Evolutionary conservation across 345 rosid genomes (phyloP).

Genomic region (Lepidium aucheri): DNA sequence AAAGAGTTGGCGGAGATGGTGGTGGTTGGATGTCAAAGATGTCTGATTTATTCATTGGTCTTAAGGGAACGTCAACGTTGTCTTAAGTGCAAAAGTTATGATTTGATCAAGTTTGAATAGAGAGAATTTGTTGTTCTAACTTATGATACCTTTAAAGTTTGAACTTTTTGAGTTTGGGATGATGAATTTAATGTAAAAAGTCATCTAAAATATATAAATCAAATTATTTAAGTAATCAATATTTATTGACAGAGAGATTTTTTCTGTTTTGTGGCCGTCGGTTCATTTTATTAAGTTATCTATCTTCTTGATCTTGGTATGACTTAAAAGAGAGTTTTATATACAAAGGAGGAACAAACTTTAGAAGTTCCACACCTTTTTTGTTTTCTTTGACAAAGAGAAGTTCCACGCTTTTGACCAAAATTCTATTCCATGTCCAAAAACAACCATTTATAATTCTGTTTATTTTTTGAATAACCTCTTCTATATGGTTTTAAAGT

Average conservation of each 20-base stretch:
- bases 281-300: background rate
- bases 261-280: background rate
- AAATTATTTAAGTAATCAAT: background rate
- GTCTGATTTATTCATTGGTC: constrained; percentile 7
- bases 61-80: background rate
- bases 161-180: background rate
- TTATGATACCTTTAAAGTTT: constrained; percentile 3
- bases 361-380: no score
- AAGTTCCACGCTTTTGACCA: no score
- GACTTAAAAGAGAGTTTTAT: background rate
- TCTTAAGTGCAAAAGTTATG: background rate
- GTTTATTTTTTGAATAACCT: no score
- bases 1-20: background rate
- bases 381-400: no score
- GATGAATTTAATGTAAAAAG: background rate
- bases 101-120: background rate
- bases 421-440: no score
- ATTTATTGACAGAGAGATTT: background rate
- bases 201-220: background rate
- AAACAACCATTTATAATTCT: no score
- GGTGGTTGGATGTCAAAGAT: constrained; percentile 10
- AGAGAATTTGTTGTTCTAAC: background rate
- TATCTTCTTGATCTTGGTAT: background rate
- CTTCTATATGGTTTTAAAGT: no score
- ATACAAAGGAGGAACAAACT: no score